These are phyloP conservation scores for Penicillium sp. DNA, from an alignment of 2,329 filamentous ascomycete species.

Conservation along the genomic window DNA sequence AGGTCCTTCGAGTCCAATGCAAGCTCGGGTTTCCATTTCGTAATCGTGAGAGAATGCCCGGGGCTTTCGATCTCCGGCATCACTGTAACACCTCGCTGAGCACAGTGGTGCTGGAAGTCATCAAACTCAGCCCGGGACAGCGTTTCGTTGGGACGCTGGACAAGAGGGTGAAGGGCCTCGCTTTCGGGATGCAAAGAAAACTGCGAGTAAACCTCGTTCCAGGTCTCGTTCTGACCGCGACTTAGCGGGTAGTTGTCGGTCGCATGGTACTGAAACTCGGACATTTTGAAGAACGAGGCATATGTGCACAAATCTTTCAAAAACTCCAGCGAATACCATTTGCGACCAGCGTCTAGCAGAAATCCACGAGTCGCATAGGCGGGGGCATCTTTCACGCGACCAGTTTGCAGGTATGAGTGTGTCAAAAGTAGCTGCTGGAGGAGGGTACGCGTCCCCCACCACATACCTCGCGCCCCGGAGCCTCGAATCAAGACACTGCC, in stretches of 20 bases:
- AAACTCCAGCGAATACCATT: constrained; percentile 56
- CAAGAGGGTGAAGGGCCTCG: constrained; percentile 48
- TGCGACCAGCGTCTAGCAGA: constrained; percentile 54
- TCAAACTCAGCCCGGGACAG: constrained; percentile 53
- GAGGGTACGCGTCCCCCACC: constrained; percentile 58
- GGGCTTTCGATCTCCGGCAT: constrained; percentile 61
- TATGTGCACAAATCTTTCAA: constrained; percentile 58
- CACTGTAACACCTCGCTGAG: constrained; percentile 54
- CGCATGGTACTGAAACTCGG: constrained; percentile 57
- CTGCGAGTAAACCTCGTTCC: constrained; percentile 52
- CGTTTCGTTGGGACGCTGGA: constrained; percentile 54
- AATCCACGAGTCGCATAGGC: constrained; percentile 51
- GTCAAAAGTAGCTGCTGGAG: constrained; percentile 50
- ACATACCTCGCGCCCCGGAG: constrained; percentile 54
- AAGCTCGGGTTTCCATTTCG: constrained; percentile 59
- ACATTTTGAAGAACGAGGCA: constrained; percentile 61
- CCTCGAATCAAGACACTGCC: constrained; percentile 47
- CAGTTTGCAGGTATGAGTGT: constrained; percentile 39
- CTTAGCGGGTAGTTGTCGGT: constrained; percentile 56
- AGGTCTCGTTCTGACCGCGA: constrained; percentile 48
- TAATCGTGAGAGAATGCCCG: constrained; percentile 55
- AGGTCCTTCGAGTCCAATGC: constrained; percentile 50
- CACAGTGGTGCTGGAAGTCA: constrained; percentile 52
- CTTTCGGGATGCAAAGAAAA: constrained; percentile 55
- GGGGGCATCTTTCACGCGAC: constrained; percentile 48